Base-by-base conservation (phyloP, 306 rosid species). In the Pyrus betulifolia region DNA sequence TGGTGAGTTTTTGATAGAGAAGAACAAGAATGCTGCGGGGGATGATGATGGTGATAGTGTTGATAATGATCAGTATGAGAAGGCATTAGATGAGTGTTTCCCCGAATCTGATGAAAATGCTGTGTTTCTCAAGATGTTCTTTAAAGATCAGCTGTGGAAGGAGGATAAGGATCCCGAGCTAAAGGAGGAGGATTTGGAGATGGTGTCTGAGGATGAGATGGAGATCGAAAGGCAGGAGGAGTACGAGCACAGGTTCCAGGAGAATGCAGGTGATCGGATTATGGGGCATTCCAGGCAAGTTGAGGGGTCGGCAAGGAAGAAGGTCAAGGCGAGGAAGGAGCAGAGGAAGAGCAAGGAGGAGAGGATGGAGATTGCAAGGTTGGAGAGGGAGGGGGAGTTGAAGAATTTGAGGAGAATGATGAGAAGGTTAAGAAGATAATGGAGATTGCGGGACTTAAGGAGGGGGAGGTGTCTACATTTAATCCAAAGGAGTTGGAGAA, bases 331-430 rank as follows among this genome's bases (percentile, higher is more conserved):
- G 0, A 90, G 97, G 84, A 92, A 88, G 82, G 92, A 92, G 81
- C 97, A 90, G 86, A 83, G 99, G 76, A 90, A 88, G 87, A 88
- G 83, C 72, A 95, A 92, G 85, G 96, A 95, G 76, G 97, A 95
- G 86, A 90, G 97, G 78, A 87, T 86, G 91, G 96, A 88, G 84
- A 82, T 85, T 71, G 92, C 88, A 10, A 88, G 82, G 84, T 78
- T 85, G 77, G 97, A 90, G 88, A 88, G 93, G 88, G 93, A 92
- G 83, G 97, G 90, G 87, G 99, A 95, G 78, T 77, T 95, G 88
- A 92, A 91, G 67, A 93, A 83, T 81, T 79, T 92, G 69, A 95
- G 79, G 97, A 95, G 84, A 93, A 90, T 58, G 84, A 82, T 14
- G 96, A 92, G 61, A 92, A 81, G 86, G 78, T 92, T 28, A 85